Base-by-base conservation (phyloP, 108 stramenopile species). In the Cyclotella choctawhatcheeana region DNA sequence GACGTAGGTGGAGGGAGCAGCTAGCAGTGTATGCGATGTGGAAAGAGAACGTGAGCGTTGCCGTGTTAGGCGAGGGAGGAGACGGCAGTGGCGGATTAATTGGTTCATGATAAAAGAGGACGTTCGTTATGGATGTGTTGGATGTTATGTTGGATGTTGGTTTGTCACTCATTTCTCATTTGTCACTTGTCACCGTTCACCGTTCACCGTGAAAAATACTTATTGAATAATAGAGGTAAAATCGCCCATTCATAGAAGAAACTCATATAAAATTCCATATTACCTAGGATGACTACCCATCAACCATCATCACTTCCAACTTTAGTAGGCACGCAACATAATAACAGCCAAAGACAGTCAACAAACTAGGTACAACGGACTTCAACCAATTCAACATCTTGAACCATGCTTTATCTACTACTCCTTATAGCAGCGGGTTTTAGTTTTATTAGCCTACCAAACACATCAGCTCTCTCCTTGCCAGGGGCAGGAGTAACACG, bases 1-100 rank as follows among this genome's bases (percentile, higher is more conserved):
- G 4, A 83, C 82, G 60, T 59, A 72, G 37, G 45, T 34, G 51
- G 44, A 40, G 30, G 77, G 77, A 47, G 65, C 47, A 16, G 77
- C 77, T 35, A 14, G 55, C 66, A 44, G 70, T 64, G 22, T 24
- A 7, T 24, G 56, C 65, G 43, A 14, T 43, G 8, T 21, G 35
- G 3, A 34, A 6, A 40, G 6, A 6, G 37, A 40, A 12, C 37
- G 32, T 8, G 47, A 20, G n/a, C n/a, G n/a, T n/a, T 31, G 32
- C 5, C 34, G 34, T 60, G 37, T 6, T 6, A 60, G 59, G 40
- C 40, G 59, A 3, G 24, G 21, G 34, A 26, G 14, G 59, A 34
- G 59, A 37, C 18, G 37, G 59, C 22, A 24, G n/a, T 21, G 59
- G 59, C 55, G 59, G 10, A 60, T 34, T 20, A 60, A 43, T 6